Evolutionary conservation across 345 rosid genomes (phyloP), one percentile per base, ranked within the genome.

Genomic region (Ceriops zippeliana): DNA sequence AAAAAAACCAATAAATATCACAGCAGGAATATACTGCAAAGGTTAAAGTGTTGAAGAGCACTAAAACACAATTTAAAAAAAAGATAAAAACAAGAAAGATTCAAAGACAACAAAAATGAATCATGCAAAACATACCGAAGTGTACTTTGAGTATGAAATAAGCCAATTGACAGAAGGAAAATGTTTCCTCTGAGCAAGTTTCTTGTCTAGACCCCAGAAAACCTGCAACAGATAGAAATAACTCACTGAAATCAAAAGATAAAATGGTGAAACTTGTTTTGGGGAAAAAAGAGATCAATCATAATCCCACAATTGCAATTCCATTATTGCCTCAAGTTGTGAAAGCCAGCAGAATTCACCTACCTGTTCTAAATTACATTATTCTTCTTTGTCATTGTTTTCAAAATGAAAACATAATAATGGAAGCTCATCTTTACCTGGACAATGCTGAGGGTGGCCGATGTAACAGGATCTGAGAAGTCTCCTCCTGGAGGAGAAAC

Each of bases 401-500:
- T n/a, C 52, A 72, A 21, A 20, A 47, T 57, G 10, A 63, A 32
- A 20, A n/a, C 27, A 66, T 64, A 2, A 22, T 69, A 66, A 58
- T 24, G 49, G 35, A 51, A 76, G 42, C 22, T 58, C n/a, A 59
- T 56, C 53, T 51, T 63, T 78, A 91, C 99, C 99, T 96, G 99
- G 67, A 96, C 99, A 73, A 96, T 96, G 78, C 98, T 87, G 70
- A 96, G 99, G 57, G 99, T 96, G 52, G 99, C 99, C 76, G 99
- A 90, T 61, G 99, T 95, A 63, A 92, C 99, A 38, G 98, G 99
- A 78, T 95, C 98, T 11, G 99, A 95, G 83, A 95, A 95, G 83
- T 92, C 97, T 81, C 98, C 99, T 77, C 99, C 98, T 67, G 99
- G 99, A 75, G 99, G 99, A 70, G 98, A 95, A 71, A 92, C 98